phyloP scores from a whole-genome alignment of 495 filamentous ascomycete genomes.

The Xylaria bambusicola region DNA sequence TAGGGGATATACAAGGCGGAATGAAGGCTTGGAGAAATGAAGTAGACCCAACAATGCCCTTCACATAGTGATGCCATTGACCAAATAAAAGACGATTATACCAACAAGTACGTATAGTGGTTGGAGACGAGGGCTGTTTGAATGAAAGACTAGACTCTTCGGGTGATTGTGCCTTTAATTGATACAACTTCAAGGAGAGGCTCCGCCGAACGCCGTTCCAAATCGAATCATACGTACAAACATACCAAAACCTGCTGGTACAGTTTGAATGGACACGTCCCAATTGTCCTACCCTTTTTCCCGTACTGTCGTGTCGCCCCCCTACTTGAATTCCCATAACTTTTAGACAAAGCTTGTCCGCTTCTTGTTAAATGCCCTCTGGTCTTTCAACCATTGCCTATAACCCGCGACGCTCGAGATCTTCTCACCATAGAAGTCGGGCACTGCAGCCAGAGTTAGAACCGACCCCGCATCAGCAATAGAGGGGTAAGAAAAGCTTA shows the following conservation, averaged over 20 bases:
- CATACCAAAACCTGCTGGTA: conserved; percentile 8
- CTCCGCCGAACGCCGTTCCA: conserved; percentile 33
- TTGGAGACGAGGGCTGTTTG: conserved; percentile 24
- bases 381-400: conserved; percentile 93
- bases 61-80: conserved; percentile 36
- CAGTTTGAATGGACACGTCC: conserved; percentile 6
- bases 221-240: conserved; percentile 10
- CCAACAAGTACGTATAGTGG: background rate
- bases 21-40: conserved; percentile 80
- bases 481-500: conserved; percentile 34
- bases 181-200: conserved; percentile 34
- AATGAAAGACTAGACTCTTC: conserved; percentile 32
- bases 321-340: background rate
- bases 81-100: background rate
- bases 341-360: conserved; percentile 59
- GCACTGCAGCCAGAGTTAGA: conserved; percentile 48
- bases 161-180: conserved; percentile 27
- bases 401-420: conserved; percentile 91
- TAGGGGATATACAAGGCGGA: conserved; percentile 81
- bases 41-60: conserved; percentile 72
- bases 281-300: conserved; percentile 12
- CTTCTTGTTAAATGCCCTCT: conserved; percentile 95
- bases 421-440: conserved; percentile 87
- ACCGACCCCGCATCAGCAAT: too few species aligned
- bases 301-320: background rate